Base-by-base conservation (phyloP, 768 basidiomycete genomes). In the Phylloporus scabripes region DNA sequence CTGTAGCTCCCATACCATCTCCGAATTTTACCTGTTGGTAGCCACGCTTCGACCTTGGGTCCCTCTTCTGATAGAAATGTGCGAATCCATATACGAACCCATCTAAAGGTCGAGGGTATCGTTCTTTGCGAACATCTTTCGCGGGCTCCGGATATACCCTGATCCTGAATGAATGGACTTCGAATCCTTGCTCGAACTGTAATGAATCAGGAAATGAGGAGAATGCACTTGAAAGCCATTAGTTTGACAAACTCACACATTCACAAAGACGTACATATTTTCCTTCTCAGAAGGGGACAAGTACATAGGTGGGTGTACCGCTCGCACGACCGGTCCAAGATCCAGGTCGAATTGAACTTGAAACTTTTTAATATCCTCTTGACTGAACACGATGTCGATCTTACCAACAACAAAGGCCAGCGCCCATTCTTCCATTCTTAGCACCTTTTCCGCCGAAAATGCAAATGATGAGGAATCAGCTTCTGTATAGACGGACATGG, bases 161-260 rank as follows among this genome's bases (percentile, higher is more conserved):
- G 46, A 95, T 79, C 43, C 92, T 83, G 71, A 95, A 95, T 0
- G 89, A 92, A 65, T 95, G 92, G 1, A 77, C 74, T 60, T 89
- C 83, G 0, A 82, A 81, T 6, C 92, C 92, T 62, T 94, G 84
- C 40, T 88, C 83, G 49, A 91, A 91, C 48, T 89, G 82, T 1
- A 82, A 69, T 0, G 92, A 92, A 61, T 97, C 93, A 0, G 93
- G 93, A 60, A 97, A 92, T 1, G 91, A 82, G 7, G 87, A 89
- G 65, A 97, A 97, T 2, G 92, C 89, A 48, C 93, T 96, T 23
- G 8, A 17, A 23, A 21, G 38, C 18, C 6, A 31, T 63, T 46
- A 54, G 48, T 41, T 5, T 6, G 15, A 44, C 29, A 29, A 46
- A 34, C 42, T 5, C 10, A 20, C 10, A 31, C 6, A 15, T 6